Evolutionary conservation across 2,329 filamentous ascomycete genomes (phyloP).

Genomic region (Parastagonospora avenae): DNA sequence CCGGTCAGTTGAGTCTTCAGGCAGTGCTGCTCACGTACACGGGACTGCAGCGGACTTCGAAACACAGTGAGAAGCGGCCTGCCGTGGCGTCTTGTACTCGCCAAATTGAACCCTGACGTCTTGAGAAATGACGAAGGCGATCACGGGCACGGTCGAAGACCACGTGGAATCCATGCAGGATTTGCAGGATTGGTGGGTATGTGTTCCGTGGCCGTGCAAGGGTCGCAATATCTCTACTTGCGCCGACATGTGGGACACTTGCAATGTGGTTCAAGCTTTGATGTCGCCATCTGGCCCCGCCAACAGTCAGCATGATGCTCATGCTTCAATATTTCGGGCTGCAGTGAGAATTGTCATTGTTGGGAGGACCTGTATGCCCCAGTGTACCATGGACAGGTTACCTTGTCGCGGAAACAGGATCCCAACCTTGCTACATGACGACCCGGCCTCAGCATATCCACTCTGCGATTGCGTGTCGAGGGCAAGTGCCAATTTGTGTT

Average conservation of each 20-base stretch:
- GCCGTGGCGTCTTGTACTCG: background rate
- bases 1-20: background rate
- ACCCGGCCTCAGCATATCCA: no score
- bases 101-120: background rate
- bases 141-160: background rate
- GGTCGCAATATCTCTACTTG: background rate
- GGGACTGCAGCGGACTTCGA: background rate
- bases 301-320: no score
- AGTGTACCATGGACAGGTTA: background rate
- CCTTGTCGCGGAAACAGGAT: conserved; percentile 2
- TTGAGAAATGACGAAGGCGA: background rate
- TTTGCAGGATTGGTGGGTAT: conserved; percentile 1
- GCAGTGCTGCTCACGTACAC: background rate
- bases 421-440: background rate
- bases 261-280: background rate
- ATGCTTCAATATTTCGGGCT: no score
- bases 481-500: background rate
- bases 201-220: background rate
- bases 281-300: no score
- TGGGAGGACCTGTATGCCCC: background rate
- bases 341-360: no score
- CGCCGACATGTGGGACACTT: background rate
- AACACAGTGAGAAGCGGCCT: background rate
- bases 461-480: background rate
- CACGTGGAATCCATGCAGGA: conserved; percentile 19